Percentiles rank a stretch among this genome's conserved stretches.
phyloP scores from a whole-genome alignment of 495 filamentous ascomycete genomes.

The Hyphodiscus hymeniophilus region DNA sequence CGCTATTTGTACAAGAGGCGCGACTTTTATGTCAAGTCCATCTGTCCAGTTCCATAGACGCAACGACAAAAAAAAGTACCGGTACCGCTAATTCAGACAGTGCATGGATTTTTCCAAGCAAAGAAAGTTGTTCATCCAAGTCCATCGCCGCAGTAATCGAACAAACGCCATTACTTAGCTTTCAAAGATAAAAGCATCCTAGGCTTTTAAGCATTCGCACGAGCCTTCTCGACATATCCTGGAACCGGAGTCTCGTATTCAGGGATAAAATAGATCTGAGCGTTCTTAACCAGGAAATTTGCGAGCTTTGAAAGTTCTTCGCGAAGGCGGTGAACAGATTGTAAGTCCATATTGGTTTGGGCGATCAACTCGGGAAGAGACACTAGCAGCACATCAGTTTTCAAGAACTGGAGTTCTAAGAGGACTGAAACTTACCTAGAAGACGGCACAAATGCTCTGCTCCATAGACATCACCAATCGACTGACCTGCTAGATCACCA shows the following conservation, averaged over 20 bases:
- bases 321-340: constrained; percentile 75
- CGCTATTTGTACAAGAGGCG: too few species aligned
- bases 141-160: not conserved
- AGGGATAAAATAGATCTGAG: constrained; percentile 62
- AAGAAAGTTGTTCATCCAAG: too few species aligned
- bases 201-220: too few species aligned
- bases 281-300: constrained; percentile 69
- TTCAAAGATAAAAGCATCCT: too few species aligned
- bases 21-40: too few species aligned
- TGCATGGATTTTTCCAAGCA: too few species aligned
- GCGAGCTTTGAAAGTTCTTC: constrained; percentile 81
- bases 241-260: constrained; percentile 58
- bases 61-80: too few species aligned
- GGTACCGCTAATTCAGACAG: too few species aligned
- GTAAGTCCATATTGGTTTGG: constrained; percentile 94
- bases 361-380: constrained; percentile 88
- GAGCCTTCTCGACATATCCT: constrained; percentile 43
- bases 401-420: not conserved
- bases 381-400: constrained; percentile 41
- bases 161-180: constrained; percentile 17
- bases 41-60: too few species aligned
- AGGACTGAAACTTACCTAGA: constrained; percentile 64
- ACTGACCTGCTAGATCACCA: constrained; percentile 55
- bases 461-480: constrained; percentile 73
- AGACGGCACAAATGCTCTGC: constrained; percentile 84